Percentiles rank a stretch among this genome's conserved stretches.
Conservation (phyloP, 2,329 filamentous ascomycete species). For the Fonsecaea nubica region DNA sequence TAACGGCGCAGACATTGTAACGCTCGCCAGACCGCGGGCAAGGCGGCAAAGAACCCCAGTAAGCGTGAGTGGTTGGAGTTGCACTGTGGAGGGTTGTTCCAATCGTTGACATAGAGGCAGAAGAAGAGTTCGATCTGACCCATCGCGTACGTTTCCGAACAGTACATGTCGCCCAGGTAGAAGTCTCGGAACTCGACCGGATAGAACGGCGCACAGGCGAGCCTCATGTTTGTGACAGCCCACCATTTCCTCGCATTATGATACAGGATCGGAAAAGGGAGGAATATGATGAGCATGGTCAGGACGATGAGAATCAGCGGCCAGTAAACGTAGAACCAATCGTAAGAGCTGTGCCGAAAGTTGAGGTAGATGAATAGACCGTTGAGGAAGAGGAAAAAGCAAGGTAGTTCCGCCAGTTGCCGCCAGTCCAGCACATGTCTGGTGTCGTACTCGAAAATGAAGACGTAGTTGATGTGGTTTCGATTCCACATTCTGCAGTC, state of each 20-base stretch:
- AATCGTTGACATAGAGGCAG: slow-evolving; percentile 83
- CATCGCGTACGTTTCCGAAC: slow-evolving; percentile 88
- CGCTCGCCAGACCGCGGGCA: slow-evolving; percentile 89
- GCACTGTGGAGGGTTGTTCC: slow-evolving; percentile 76
- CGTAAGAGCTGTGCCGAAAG: slow-evolving; percentile 72
- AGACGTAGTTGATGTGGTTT: slow-evolving; percentile 92
- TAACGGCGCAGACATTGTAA: slow-evolving; percentile 92
- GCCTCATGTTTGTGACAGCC: slow-evolving; percentile 85
- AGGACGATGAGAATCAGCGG: slow-evolving; percentile 79
- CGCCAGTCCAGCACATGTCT: slow-evolving; percentile 88
- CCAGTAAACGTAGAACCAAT: slow-evolving; percentile 80
- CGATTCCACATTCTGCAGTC: slow-evolving; percentile 82
- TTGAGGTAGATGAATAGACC: slow-evolving; percentile 89
- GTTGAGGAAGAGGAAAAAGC: slow-evolving; percentile 76
- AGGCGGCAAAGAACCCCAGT: slow-evolving; percentile 80
- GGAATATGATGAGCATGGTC: slow-evolving; percentile 71
- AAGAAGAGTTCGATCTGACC: slow-evolving; percentile 93
- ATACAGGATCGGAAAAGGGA: slow-evolving; percentile 77
- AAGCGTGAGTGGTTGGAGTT: slow-evolving; percentile 84
- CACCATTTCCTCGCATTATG: slow-evolving; percentile 83
- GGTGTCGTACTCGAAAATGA: slow-evolving; percentile 95
- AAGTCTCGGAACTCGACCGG: slow-evolving; percentile 97
- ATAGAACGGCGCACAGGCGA: slow-evolving; percentile 83
- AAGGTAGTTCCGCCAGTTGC: slow-evolving; percentile 83
- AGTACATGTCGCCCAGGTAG: slow-evolving; percentile 97